Base-by-base conservation (phyloP, 169 alveolate species). In the Pseudocohnilembus persalinus region DNA sequence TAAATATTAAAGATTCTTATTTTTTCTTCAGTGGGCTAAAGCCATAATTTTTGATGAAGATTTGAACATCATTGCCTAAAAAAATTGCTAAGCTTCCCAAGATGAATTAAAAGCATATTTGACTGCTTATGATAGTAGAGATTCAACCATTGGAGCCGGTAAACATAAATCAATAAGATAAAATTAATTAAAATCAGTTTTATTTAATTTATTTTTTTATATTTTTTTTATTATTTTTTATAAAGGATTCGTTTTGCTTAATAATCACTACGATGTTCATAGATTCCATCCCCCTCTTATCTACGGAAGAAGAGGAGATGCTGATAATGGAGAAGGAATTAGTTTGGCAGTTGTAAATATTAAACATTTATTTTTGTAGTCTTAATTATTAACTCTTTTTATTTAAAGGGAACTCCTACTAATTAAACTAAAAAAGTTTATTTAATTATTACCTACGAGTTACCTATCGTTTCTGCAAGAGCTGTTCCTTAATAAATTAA, bases 281-380 rank as follows among this genome's bases (percentile, higher is more conserved):
- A 90, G 98, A 85, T 95, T 88, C 92, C 98, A 95, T 80, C 98
- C 98, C 28, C 98, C 98, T 15, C 96, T 95, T 31, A 82, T 94
- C 72, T 95, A 95, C 76, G 98, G 98, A 73, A 90, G 98, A 93
- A 87, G 97, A 88, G 98, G 98, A 20, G 97, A 94, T 30, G 96
- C 98, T 31, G 97, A 95, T 64, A 96, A 92, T 31, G 98, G 97
- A 33, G 98, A 95, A 91, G 98, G 98, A 15, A 95, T 95, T 76
- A 86, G 95, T 49, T 81, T 93, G 30, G 90, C 96, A 87, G 89
- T 91, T 87, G 93, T 90, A 74, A 86, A 75, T 30, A 80, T 83
- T 27, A 76, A 74, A 64, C 28, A 0, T n/a, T 28, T 29, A 79
- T 15, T 28, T 32, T 6, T 24, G n/a, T 24, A 77, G 29, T 31